Conservation (phyloP, 495 filamentous ascomycete genomes). For the Neurospora sp. region DNA sequence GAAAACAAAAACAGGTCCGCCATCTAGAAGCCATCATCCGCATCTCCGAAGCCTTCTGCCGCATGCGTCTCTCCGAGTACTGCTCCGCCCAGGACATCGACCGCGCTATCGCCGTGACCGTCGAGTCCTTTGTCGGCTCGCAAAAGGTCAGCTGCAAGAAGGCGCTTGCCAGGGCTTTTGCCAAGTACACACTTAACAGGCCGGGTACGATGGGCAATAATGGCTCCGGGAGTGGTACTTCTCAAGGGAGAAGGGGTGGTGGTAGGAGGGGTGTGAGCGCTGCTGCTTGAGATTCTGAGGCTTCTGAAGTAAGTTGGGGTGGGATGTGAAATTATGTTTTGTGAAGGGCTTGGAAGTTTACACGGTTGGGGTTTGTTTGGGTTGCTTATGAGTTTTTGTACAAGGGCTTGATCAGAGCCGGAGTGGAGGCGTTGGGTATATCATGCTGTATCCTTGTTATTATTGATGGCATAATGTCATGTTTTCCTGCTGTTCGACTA, state of each 20-base stretch:
- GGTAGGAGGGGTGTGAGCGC: background rate
- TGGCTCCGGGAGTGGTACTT: background rate
- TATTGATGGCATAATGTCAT: background rate
- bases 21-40: conserved; percentile 97
- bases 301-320: background rate
- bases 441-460: background rate
- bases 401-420: background rate
- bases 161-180: conserved; percentile 89
- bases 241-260: background rate
- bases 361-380: background rate
- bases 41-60: conserved; percentile 83
- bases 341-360: background rate
- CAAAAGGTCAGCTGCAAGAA: conserved; percentile 99
- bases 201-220: conserved; percentile 15
- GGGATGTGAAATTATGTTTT: background rate
- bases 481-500: background rate
- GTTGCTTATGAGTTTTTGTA: background rate
- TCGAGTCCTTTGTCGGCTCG: conserved; percentile 90
- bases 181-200: conserved; percentile 69
- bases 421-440: background rate
- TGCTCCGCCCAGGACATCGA: conserved; percentile 86
- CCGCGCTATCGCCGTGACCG: conserved; percentile 91
- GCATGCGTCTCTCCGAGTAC: conserved; percentile 92
- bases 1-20: conserved; percentile 54
- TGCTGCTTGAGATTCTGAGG: background rate